Base-by-base conservation (phyloP, 2,329 filamentous ascomycete species). In the Fusarium albidum region DNA sequence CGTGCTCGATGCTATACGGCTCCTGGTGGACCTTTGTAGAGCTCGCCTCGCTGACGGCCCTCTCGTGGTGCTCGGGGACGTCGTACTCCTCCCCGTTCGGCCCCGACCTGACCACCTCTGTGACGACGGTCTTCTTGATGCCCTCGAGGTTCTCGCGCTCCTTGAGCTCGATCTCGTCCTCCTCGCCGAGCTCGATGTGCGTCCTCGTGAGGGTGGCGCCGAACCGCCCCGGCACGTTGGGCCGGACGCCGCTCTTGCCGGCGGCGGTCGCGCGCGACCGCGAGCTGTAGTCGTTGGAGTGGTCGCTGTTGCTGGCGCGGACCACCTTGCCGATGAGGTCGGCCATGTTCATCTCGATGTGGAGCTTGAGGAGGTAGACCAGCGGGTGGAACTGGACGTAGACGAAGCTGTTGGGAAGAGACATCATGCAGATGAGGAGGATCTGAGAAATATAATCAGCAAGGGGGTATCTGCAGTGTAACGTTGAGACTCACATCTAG, bases 111-210 rank as follows among this genome's bases (percentile, higher is more conserved):
- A 60, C 35, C 33, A 65, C 51, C 13, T 65, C 40, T 12, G 62
- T 65, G 9, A 65, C 56, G 9, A 65, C 47, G 4, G 62, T 65
- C 47, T 64, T 65, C 46, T 65, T 56, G 38, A 65, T 65, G 6
- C 62, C 62, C 9, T 62, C 52, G 8, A 63, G 42, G 40, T 64
- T 61, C 41, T 65, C 53, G 2, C 62, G 52, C n/a, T 58, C 52
- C 49, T 64, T 64, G 21, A 60, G 61, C 34, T 65, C 62, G 6
- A 66, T 62, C 35, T 68, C 54, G 13, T 70, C 57, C 12, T 65
- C 67, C 4, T 65, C 63, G 33, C 57, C 59, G 6, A 67, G 57
- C 49, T 68, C 64, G 29, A 76, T 64, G 31, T 64, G 61, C 3
- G 57, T 59, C 13, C 61, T 51, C 11, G 61, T 52, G 3, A 65